Base-by-base conservation (phyloP, 1,139 yeast species). In the Debaryomycetaceae sp. region DNA sequence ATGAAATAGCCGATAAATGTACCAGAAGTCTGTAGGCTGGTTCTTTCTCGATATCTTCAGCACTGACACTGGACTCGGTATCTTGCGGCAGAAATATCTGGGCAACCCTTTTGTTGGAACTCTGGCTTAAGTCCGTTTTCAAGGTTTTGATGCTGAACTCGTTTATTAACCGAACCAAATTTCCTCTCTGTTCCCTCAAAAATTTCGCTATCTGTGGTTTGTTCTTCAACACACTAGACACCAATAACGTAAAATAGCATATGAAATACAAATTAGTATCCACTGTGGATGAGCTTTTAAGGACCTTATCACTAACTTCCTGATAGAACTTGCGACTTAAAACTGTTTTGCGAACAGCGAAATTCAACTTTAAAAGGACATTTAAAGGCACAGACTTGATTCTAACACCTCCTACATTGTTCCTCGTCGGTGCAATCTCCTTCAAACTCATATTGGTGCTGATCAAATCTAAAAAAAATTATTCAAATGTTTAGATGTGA, bases 261-360 rank as follows among this genome's bases (percentile, higher is more conserved):
- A 70, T 58, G 51, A 72, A 72, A 48, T 72, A 72, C 34, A 72
- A 56, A 37, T 65, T 68, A 11, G 67, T 51, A 46, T 72, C 78
- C 15, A 72, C 61, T 1, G 73, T 66, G 11, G 72, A 44, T 1
- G 70, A 45, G 32, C 55, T 57, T 31, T 65, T 43, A 46, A 72
- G 59, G 14, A 72, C 63, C 46, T 72, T 70, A 40, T 67, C 72
- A 45, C 59, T 67, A 44, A 72, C 61, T 42, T 71, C 73, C 47
- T 64, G 65, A 49, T 71, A 72, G 50, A 72, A 70, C 35, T 69
- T 67, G 33, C 70, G 59, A 42, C 65, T 61, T 18, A 63, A 55
- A 3, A 63, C 39, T 0, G 66, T 51, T 41, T 59, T 61, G 36
- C 53, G 56, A 30, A 63, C 39, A 11, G 52, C 42, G 5, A 33